These are phyloP conservation scores for Agastache rugosa DNA, from an alignment of 257 asterid species.

Conservation along the genomic window DNA sequence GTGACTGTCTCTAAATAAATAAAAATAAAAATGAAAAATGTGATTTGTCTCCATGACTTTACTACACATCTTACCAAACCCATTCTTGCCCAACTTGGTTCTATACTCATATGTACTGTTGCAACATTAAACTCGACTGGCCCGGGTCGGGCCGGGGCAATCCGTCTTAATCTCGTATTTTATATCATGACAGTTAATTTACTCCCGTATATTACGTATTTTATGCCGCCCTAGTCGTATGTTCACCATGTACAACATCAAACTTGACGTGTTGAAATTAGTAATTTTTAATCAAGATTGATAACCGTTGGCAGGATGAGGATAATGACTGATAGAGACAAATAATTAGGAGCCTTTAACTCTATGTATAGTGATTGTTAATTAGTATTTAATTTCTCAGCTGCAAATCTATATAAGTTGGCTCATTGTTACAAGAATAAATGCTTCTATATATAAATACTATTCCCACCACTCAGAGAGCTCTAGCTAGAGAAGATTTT, in stretches of 20 bases:
- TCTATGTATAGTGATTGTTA: neutral
- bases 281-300: neutral
- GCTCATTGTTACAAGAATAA: constrained; percentile 16
- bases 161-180: too few species aligned
- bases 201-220: too few species aligned
- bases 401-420: constrained; percentile 20
- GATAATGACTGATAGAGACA: constrained; percentile 14
- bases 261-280: constrained; percentile 24
- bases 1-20: too few species aligned
- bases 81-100: neutral
- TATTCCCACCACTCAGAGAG: neutral
- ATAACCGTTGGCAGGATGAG: constrained; percentile 16
- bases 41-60: neutral
- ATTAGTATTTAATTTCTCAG: constrained; percentile 2
- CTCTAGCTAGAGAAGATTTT: neutral
- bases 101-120: neutral
- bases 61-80: neutral
- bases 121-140: neutral
- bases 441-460: constrained; percentile 13
- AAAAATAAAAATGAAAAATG: too few species aligned
- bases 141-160: neutral
- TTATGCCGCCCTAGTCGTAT: neutral
- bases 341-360: constrained; percentile 16
- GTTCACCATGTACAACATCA: neutral
- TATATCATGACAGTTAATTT: too few species aligned